Evolutionary conservation across 352 stramenopile species (phyloP).

Genomic region (Globisporangium cystogenes): DNA sequence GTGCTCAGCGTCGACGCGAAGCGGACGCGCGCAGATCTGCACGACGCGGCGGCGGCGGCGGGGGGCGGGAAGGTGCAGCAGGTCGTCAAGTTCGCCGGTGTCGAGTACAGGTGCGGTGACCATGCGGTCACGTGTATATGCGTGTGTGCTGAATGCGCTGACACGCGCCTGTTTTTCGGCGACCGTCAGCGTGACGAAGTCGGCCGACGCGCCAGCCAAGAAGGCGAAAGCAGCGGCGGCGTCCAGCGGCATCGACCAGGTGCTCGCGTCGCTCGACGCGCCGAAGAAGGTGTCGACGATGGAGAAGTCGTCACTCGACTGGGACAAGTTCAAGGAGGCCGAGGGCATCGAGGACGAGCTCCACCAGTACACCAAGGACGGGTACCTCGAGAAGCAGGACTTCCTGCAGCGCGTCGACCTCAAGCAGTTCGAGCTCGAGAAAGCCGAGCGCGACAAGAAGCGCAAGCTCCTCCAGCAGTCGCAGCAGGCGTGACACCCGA

Average conservation of each 20-base stretch:
- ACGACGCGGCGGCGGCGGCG: conserved; percentile 3
- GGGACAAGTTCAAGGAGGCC: conserved; percentile 94
- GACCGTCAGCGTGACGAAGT: conserved; percentile 4
- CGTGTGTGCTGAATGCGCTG: background rate
- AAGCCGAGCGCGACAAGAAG: conserved; percentile 77
- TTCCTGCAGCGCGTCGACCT: conserved; percentile 90
- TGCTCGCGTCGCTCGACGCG: conserved; percentile 82
- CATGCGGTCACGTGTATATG: background rate
- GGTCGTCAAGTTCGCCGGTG: conserved; percentile 81
- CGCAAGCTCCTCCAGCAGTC: conserved; percentile 45
- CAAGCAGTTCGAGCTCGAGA: conserved; percentile 89
- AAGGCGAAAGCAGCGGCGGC: conserved; percentile 4
- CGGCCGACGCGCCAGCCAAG: conserved; percentile 23
- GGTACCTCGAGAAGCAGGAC: conserved; percentile 95
- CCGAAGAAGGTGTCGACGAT: conserved; percentile 93
- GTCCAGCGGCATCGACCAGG: conserved; percentile 62
- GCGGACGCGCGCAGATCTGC: conserved; percentile 33
- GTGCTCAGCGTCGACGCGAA: conserved; percentile 68
- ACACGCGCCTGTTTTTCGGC: background rate
- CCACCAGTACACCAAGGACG: conserved; percentile 90
- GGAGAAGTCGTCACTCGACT: conserved; percentile 94
- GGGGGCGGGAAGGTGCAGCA: conserved; percentile 35
- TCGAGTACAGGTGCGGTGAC: conserved; percentile 61
- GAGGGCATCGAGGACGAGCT: conserved; percentile 92
- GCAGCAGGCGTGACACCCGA: conserved; percentile 1